Evolutionary conservation across 2,329 filamentous ascomycete species (phyloP).

Genomic region (Aspergillus luchuensis): DNA sequence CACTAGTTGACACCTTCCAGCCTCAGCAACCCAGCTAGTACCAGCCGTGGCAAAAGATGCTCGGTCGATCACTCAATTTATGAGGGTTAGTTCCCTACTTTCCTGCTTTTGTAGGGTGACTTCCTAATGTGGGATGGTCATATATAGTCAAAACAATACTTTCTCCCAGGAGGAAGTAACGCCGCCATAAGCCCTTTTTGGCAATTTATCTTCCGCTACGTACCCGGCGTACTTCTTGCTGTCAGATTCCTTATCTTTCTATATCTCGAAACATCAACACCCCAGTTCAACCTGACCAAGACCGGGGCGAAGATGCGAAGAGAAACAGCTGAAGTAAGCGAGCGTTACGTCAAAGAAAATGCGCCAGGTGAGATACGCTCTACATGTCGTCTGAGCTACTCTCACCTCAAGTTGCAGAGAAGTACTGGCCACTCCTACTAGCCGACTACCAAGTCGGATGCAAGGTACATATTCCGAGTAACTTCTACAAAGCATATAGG

Average conservation of each 20-base stretch:
- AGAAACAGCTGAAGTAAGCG: not conserved
- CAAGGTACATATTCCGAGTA: conserved; percentile 15
- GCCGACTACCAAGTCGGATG: conserved; percentile 20
- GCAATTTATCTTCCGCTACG: conserved; percentile 6
- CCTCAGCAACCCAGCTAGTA: conserved; percentile 19
- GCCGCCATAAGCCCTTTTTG: not conserved
- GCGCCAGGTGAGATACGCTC: conserved; percentile 12
- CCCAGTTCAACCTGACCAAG: conserved; percentile 6
- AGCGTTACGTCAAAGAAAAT: conserved; percentile 9
- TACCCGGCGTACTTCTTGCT: conserved; percentile 10
- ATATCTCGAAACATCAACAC: conserved; percentile 13
- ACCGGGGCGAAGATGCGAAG: conserved; percentile 7
- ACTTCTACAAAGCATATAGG: not conserved
- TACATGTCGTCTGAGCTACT: not conserved
- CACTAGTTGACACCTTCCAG: not conserved
- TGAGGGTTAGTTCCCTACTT: conserved; percentile 9
- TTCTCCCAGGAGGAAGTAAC: conserved; percentile 11
- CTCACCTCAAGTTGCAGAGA: conserved; percentile 2
- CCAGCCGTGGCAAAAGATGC: conserved; percentile 13
- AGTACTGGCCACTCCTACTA: conserved; percentile 22
- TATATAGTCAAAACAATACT: conserved; percentile 16
- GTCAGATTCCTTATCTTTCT: conserved; percentile 11
- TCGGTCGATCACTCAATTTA: conserved; percentile 16
- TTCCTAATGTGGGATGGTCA: not conserved
- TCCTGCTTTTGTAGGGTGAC: too few relatives aligned